Conservation (phyloP, 1,284 basidiomycete genomes). For the Sporisorium reilianum region DNA sequence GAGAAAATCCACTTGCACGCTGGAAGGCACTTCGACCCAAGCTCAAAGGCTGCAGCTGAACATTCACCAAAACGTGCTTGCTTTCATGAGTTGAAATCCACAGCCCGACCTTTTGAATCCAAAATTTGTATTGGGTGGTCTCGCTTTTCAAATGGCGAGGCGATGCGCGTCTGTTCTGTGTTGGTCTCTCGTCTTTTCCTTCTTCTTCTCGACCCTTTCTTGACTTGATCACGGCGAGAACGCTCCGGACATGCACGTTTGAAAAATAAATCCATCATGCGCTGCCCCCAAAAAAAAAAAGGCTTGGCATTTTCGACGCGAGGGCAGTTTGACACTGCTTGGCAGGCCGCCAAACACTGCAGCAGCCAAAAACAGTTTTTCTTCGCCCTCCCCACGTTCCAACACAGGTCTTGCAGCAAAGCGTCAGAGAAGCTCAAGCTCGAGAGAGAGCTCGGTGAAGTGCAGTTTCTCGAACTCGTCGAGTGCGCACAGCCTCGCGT, state of each 20-base stretch:
- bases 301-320: not conserved
- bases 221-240: too few species aligned
- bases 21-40: too few species aligned
- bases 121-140: not conserved
- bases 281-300: not conserved
- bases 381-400: too few species aligned
- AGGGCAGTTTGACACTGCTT: not conserved
- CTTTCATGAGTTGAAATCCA: not conserved
- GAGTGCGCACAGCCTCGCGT: not conserved
- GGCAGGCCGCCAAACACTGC: not conserved
- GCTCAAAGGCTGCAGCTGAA: too few species aligned
- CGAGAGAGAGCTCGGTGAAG: too few species aligned
- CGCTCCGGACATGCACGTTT: too few species aligned
- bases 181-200: not conserved
- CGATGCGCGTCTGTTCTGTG: not conserved
- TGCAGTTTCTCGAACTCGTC: too few species aligned
- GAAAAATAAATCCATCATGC: too few species aligned
- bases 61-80: slow-evolving; percentile 1
- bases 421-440: too few species aligned
- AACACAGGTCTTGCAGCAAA: too few species aligned
- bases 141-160: not conserved
- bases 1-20: not conserved
- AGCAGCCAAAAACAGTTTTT: too few species aligned
- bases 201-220: too few species aligned
- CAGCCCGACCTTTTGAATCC: not conserved